These are phyloP conservation scores for Saccharomycopsis sp. DNA, from an alignment of 805 yeast genomes.

Conservation along the genomic window DNA sequence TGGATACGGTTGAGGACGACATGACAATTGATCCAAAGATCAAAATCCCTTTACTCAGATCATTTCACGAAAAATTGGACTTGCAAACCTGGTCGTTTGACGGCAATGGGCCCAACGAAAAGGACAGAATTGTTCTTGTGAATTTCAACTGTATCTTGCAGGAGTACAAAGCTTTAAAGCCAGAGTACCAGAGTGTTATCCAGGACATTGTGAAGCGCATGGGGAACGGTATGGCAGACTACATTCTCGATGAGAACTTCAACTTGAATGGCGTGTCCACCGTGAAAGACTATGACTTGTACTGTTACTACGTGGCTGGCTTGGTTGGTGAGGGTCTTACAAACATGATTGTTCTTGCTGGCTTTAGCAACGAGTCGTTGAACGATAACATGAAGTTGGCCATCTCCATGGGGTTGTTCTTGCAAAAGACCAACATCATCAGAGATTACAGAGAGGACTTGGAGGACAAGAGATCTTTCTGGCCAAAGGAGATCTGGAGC, in stretches of 20 bases:
- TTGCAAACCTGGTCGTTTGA: slow-evolving; percentile 72
- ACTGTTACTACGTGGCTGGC: slow-evolving; percentile 97
- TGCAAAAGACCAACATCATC: slow-evolving; percentile 93
- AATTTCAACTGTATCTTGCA: slow-evolving; percentile 62
- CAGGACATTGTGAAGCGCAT: slow-evolving; percentile 69
- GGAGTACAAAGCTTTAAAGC: slow-evolving; percentile 66
- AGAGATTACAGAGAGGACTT: slow-evolving; percentile 92
- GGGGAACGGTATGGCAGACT: slow-evolving; percentile 99
- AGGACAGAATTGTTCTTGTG: slow-evolving; percentile 72
- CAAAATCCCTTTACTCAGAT: slow-evolving; percentile 67
- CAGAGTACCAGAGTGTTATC: slow-evolving; percentile 70
- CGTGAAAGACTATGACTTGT: slow-evolving; percentile 72
- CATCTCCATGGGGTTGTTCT: slow-evolving; percentile 87
- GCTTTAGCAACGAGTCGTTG: slow-evolving; percentile 50
- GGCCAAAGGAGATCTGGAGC: slow-evolving; percentile 93
- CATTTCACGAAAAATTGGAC: slow-evolving; percentile 55
- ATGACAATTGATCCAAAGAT: slow-evolving; percentile 67
- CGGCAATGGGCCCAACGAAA: slow-evolving; percentile 67
- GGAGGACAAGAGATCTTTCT: slow-evolving; percentile 85
- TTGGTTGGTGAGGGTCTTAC: slow-evolving; percentile 95
- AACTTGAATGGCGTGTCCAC: slow-evolving; percentile 74
- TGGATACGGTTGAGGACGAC: slow-evolving; percentile 95
- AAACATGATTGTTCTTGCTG: slow-evolving; percentile 65
- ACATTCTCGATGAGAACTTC: slow-evolving; percentile 67
- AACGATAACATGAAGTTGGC: slow-evolving; percentile 45